Conservation (phyloP, 2,329 filamentous ascomycete genomes). For the Nigrospora osmanthi region DNA sequence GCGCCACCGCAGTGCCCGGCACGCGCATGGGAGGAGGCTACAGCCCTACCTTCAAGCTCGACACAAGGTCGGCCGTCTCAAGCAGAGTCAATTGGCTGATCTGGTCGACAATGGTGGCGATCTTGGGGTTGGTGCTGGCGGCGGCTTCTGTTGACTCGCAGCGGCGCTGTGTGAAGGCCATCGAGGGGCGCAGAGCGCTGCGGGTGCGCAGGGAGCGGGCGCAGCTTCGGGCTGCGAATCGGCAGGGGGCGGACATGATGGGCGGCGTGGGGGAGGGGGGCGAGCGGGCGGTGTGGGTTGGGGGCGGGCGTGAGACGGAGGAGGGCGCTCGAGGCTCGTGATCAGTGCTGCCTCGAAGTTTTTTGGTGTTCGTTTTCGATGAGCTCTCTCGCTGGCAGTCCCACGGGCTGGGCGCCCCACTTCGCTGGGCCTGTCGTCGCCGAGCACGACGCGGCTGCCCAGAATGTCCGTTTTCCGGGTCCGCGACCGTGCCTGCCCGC, state of each 20-base stretch:
- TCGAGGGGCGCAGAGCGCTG: conserved; percentile 35
- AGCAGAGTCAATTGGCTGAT: conserved; percentile 97
- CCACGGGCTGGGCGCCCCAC: too few relatives aligned
- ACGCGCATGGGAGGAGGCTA: too few relatives aligned
- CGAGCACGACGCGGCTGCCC: conserved; percentile 1
- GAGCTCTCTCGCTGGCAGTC: too few relatives aligned
- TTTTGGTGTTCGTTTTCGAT: conserved; percentile 8
- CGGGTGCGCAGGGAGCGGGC: conserved; percentile 51
- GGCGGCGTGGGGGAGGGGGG: conserved; percentile 12
- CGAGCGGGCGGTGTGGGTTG: too few relatives aligned
- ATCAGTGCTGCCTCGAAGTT: conserved; percentile 7
- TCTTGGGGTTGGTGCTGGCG: conserved; percentile 73
- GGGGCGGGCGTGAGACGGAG: background rate
- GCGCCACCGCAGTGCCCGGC: too few relatives aligned
- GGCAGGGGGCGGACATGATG: conserved; percentile 56
- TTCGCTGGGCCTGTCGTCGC: background rate
- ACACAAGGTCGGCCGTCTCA: conserved; percentile 94
- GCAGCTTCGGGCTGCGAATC: conserved; percentile 57
- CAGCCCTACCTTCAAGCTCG: conserved; percentile 74
- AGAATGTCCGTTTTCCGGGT: conserved; percentile 1
- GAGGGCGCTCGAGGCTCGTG: conserved; percentile 7
- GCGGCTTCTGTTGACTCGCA: conserved; percentile 80
- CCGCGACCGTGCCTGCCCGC: too few relatives aligned
- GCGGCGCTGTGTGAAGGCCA: conserved; percentile 52
- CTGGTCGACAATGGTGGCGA: conserved; percentile 90